Percentiles rank a stretch among this genome's conserved stretches.
phyloP scores from a whole-genome alignment of 192 early-diverging fungal species.

The Chytriomyces hyalinus region DNA sequence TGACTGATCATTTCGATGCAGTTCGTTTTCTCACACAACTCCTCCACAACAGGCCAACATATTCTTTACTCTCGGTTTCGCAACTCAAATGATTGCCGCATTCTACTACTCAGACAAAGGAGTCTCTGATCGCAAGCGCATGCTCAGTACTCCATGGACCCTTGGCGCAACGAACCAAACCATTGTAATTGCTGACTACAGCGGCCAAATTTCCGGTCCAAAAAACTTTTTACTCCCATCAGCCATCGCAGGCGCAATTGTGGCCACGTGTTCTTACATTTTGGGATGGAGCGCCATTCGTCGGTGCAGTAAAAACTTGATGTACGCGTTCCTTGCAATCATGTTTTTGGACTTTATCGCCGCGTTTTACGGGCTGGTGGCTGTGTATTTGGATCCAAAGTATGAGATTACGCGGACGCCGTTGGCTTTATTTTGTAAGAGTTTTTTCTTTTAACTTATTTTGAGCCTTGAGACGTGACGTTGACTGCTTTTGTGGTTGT shows the following conservation, averaged over 20 bases:
- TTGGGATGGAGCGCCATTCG: conserved; percentile 30
- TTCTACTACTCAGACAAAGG: conserved; percentile 31
- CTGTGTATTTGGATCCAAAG: conserved; percentile 14
- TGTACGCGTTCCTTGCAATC: conserved; percentile 8
- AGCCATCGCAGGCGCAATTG: not conserved
- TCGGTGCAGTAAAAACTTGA: conserved; percentile 6
- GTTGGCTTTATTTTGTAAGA: conserved; percentile 32
- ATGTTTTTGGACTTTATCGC: conserved; percentile 23
- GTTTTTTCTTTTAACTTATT: not conserved
- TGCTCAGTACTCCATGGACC: conserved; percentile 20
- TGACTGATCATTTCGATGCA: not conserved
- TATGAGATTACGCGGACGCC: conserved; percentile 20
- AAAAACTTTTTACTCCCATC: conserved; percentile 20
- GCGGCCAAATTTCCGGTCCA: not conserved
- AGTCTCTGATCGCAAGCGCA: not conserved
- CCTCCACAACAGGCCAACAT: conserved; percentile 19
- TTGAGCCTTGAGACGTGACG: too few species aligned
- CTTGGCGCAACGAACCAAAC: not conserved
- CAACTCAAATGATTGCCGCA: conserved; percentile 31
- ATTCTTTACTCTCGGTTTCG: conserved; percentile 33
- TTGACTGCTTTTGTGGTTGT: not conserved
- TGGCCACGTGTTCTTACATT: conserved; percentile 2
- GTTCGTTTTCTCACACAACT: not conserved
- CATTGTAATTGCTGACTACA: not conserved
- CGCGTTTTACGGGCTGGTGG: conserved; percentile 13